Base-by-base conservation (phyloP, 108 stramenopile species). In the Schizochytrium sp. region DNA sequence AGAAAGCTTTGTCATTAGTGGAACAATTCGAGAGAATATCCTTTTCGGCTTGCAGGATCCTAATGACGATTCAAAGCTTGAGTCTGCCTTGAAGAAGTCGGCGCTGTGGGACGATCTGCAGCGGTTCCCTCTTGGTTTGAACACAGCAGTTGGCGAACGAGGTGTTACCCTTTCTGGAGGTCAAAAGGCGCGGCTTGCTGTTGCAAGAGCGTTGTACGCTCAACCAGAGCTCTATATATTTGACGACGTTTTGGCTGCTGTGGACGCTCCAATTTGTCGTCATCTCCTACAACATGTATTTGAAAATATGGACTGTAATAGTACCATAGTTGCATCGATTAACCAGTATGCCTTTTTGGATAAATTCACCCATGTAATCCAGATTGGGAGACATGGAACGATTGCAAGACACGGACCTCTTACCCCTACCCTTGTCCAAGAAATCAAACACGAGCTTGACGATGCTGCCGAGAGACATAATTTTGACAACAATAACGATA, bases 91-190 rank as follows among this genome's bases (percentile, higher is more conserved):
- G 1, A 88, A 91, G 40, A 93, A 93, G 12, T 98, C 97, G 90
- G 97, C 97, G 0, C 94, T 98, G 46, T 13, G 88, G 59, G 95
- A 97, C 73, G 98, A 99, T 90, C 91, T 99, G 50, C 93, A 92
- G 10, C 91, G 95, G 19, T 89, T 98, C 19, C 97, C 97, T 5
- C 97, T 95, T 3, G 99, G 99, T 7, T 97, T 98, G 76, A 88
- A 91, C 93, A 98, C 98, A 17, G 99, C 98, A 92, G 98, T 99
- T 64, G 97, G 96, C 4, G 95, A 96, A 88, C 92, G 96, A 60
- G 97, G 98, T 3, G 96, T 97, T 89, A 98, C 97, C 88, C 91
- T 97, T 2, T 92, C 90, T 40, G 97, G 98, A 38, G 98, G 98
- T 0, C 98, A 98, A 90, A 97, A 97, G 90, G 97, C 97, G 0